Base-by-base conservation (phyloP, 768 basidiomycete genomes). In the Tylopilus felleus region DNA sequence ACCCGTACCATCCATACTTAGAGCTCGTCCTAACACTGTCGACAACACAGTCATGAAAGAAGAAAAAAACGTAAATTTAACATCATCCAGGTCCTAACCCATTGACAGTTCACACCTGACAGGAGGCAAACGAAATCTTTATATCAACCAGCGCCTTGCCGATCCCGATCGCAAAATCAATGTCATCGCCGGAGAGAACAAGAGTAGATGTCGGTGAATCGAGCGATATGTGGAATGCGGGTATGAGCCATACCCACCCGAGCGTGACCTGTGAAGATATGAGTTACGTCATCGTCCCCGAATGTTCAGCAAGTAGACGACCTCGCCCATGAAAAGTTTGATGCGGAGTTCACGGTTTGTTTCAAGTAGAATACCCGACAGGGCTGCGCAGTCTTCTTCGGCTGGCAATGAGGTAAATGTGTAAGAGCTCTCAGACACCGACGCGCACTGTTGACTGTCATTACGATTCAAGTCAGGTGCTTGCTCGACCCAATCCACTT, bases 211-310 rank as follows among this genome's bases (percentile, higher is more conserved):
- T 56, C 8, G 71, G 64, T 5, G 76, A 73, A 35, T 79, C 74
- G 41, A 80, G 77, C 1, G 80, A 74, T 74, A 92, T 81, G 64
- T 93, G 89, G 73, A 93, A 93, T 0, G 83, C 76, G 0, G 92
- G 92, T 55, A 94, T 82, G 64, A 93, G 78, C 92, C 92, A 93
- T 47, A 85, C 65, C 92, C 92, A 94, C 29, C 88, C 85, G 67
- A 94, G 82, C 61, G 86, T 83, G 0, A 92, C 77, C 79, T 91
- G 64, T 23, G 33, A 12, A 51, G 29, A 45, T 1, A 19, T 58
- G 31, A 52, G 38, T 27, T 44, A 33, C 13, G 25, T 45, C 29
- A 16, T 31, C 8, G 6, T n/a, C n/a, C n/a, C 14, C 4, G 23
- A 21, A 41, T 19, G 50, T 49, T 43, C 13, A 41, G 51, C 31